Evolutionary conservation across 2,329 filamentous ascomycete species (phyloP), one percentile per base, ranked within the genome.

Genomic region (Talaromyces sp.): DNA sequence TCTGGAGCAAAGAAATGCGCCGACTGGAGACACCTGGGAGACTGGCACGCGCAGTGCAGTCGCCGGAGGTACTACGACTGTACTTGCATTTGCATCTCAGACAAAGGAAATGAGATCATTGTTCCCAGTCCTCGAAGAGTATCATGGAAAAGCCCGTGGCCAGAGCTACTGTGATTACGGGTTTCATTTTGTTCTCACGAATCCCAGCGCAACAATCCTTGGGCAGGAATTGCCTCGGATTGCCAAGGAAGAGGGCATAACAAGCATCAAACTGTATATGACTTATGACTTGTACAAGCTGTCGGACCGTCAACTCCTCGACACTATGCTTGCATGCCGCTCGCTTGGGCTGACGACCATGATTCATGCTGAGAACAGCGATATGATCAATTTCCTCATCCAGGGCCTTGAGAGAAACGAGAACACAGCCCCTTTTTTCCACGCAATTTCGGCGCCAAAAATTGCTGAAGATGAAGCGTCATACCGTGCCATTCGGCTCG

Each of bases 51-150:
- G 85, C 8, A 83, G 80, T 25, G 86, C 85, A 4, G 79, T 88
- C 62, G 84, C 84, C 2, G 85, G 86, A 8, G 85, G 85, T 27
- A 87, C 82, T 4, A 88, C 86, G 0, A 87, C 86, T 0, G 19
- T 45, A 19, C n/a, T 45, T 22, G 43, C 43, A 45, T 45, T 45
- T 22, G 43, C 43, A 22, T 22, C n/a, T 2, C 43, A 45, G n/a
- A 45, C n/a, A 5, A 45, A 22, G 43, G 43, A 45, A 6, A 45
- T 45, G 43, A n/a, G 2, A 3, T 45, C 43, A 1, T 22, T 45
- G n/a, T 22, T 45, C n/a, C 43, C 43, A 11, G 43, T 22, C 8
- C n/a, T 45, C n/a, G n/a, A 45, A 10, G 19, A 19, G 19, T 45
- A 45, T 45, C 43, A 85, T 64, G 71, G 71, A 4, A 76, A 79